phyloP scores from a whole-genome alignment of 2,329 filamentous ascomycete species.

The Venturia aucupariae region DNA sequence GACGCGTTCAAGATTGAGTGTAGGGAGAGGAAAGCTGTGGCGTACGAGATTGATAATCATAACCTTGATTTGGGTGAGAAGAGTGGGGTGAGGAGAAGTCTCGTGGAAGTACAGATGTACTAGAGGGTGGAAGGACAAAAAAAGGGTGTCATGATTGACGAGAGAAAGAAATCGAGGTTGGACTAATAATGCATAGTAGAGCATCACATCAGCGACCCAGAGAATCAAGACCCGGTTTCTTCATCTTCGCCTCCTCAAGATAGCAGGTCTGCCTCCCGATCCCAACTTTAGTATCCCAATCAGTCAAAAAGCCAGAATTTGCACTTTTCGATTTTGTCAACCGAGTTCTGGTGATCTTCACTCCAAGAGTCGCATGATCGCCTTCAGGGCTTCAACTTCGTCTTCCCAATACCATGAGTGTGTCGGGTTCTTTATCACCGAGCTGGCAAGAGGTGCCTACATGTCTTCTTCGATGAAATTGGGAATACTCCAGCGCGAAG shows the following conservation, averaged over 20 bases:
- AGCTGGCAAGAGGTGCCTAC: no score
- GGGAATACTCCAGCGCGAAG: no score
- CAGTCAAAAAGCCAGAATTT: no score
- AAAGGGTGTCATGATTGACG: neutral
- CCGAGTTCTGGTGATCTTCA: no score
- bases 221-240: neutral
- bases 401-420: no score
- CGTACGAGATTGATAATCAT: conserved; percentile 39
- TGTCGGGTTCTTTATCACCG: no score
- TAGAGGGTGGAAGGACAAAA: neutral
- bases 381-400: no score
- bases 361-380: no score
- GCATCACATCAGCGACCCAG: neutral
- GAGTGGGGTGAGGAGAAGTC: conserved; percentile 36
- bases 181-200: neutral
- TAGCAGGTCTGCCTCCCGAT: no score
- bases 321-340: no score
- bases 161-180: neutral
- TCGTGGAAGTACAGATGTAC: conserved; percentile 35
- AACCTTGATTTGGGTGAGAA: conserved; percentile 33
- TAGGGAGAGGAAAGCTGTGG: conserved; percentile 33
- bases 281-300: no score
- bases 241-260: neutral
- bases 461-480: no score
- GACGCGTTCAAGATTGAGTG: conserved; percentile 56